A percentile compares a stretch with the other conserved stretches of the same genome.
Evolutionary conservation across 1,284 basidiomycete genomes (phyloP).

Genomic region (Abortiporus biennis): DNA sequence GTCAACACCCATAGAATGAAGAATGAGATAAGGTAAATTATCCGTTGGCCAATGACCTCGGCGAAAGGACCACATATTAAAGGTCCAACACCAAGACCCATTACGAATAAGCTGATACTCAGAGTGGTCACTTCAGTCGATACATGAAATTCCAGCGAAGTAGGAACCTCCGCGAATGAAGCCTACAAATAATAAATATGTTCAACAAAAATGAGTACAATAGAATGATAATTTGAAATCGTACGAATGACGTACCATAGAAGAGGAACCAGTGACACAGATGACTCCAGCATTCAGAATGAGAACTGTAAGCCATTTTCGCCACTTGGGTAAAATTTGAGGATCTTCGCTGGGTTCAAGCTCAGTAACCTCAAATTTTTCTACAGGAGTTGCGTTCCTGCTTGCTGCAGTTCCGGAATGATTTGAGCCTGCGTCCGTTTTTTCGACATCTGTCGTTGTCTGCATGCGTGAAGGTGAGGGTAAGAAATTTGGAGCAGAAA

Average conservation of each 20-base stretch:
- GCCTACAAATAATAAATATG: conserved; percentile 34
- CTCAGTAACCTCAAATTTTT: too few relatives aligned
- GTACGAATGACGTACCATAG: conserved; percentile 56
- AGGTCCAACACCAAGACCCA: conserved; percentile 43
- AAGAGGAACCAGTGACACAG: conserved; percentile 68
- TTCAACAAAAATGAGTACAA: not conserved
- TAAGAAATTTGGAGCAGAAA: too few relatives aligned
- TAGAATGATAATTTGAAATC: not conserved
- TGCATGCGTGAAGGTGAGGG: too few relatives aligned
- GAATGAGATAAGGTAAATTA: conserved; percentile 34
- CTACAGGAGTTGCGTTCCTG: too few relatives aligned
- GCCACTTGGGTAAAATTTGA: conserved; percentile 34
- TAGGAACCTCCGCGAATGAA: conserved; percentile 56
- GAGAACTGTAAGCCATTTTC: conserved; percentile 55
- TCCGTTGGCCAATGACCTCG: conserved; percentile 43
- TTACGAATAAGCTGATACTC: conserved; percentile 65
- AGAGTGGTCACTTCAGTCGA: conserved; percentile 62
- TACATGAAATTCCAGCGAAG: conserved; percentile 54
- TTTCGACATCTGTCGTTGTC: too few relatives aligned
- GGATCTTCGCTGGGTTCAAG: conserved; percentile 49
- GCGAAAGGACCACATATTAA: conserved; percentile 46
- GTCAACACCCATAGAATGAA: conserved; percentile 36
- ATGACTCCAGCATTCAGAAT: conserved; percentile 48
- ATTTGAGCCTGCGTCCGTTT: too few relatives aligned
- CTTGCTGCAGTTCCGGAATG: too few relatives aligned